Percentiles rank a stretch among this genome's conserved stretches.
Conservation (phyloP, 2,329 filamentous ascomycete species). For the Fusarium praegraminearum region DNA sequence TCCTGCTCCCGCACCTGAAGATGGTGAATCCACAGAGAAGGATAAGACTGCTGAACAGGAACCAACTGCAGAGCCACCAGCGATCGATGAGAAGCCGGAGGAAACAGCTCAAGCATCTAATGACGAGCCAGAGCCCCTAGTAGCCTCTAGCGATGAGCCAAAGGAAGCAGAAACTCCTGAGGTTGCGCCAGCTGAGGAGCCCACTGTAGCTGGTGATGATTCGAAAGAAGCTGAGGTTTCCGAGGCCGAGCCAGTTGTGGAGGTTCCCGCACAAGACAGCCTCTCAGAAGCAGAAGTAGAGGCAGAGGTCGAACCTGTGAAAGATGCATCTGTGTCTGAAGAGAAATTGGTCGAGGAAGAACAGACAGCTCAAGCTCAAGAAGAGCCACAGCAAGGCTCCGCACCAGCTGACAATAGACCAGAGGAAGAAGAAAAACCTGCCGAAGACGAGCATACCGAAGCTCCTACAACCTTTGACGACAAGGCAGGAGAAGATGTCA, state of each 20-base stretch:
- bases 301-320: constrained; percentile 5
- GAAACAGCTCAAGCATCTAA: constrained; percentile 3
- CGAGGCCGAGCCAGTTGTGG: constrained; percentile 3
- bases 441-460: constrained; percentile 31
- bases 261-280: constrained; percentile 1
- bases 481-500: constrained; percentile 28
- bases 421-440: constrained; percentile 26
- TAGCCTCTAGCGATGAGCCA: background rate
- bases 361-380: constrained; percentile 10
- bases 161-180: background rate
- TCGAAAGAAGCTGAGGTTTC: background rate
- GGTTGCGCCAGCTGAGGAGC: background rate
- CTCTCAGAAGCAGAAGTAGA: background rate
- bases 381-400: constrained; percentile 27
- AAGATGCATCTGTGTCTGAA: constrained; percentile 8
- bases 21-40: constrained; percentile 4
- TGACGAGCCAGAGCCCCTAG: background rate
- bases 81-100: constrained; percentile 8
- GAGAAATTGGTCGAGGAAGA: constrained; percentile 14
- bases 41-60: constrained; percentile 2
- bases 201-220: background rate
- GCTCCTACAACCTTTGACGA: constrained; percentile 14
- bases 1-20: background rate
- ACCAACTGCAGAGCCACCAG: constrained; percentile 6
- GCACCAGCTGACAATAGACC: constrained; percentile 28